Evolutionary conservation across 805 yeast species (phyloP), one percentile per base, ranked within the genome.

Genomic region (Metschnikowia colocasiae): DNA sequence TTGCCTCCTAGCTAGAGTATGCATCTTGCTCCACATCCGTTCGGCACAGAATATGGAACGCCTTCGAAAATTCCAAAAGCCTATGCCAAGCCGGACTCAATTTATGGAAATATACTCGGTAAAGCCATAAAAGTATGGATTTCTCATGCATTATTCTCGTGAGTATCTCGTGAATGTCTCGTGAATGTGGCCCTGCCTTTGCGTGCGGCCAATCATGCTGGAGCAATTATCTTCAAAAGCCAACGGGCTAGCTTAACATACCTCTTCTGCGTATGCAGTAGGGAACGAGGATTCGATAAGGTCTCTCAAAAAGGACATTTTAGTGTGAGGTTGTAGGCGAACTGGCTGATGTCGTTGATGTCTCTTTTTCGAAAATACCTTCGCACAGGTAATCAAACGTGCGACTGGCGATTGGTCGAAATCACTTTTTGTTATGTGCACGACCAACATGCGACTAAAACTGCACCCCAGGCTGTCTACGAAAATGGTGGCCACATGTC

Each of bases 201-300:
- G 29, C 4, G 40, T 23, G 20, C 29, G 19, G 20, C 30, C 22
- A 36, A 16, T 16, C 9, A 47, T 36, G 46, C 31, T 10, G 25
- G 29, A 30, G 27, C 36, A 5, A 15, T 39, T 19, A 9, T 13
- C 6, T 30, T 20, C 22, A 8, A 20, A 29, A 12, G 27, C 20
- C 36, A 22, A 12, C 13, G 16, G 27, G 27, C 19, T 19, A 18
- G 30, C 9, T 25, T 10, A 41, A 71, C 76, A 61, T 71, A 71
- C 81, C 68, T 79, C 83, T 60, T 87, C 96, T 60, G 96, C 97
- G 72, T 78, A 82, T 45, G 95, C 95, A 59, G 87, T 78, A 65
- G 96, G 96, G 57, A 81, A 72, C 56, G 87, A 75, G 51, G 85
- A 79, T 64, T 88, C 95, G 72, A 86, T 84, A 63, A 89, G 72